A percentile compares a stretch with the other conserved stretches of the same genome.
Evolutionary conservation across 1,284 basidiomycete genomes (phyloP).

Genomic region (Moesziomyces sp.): DNA sequence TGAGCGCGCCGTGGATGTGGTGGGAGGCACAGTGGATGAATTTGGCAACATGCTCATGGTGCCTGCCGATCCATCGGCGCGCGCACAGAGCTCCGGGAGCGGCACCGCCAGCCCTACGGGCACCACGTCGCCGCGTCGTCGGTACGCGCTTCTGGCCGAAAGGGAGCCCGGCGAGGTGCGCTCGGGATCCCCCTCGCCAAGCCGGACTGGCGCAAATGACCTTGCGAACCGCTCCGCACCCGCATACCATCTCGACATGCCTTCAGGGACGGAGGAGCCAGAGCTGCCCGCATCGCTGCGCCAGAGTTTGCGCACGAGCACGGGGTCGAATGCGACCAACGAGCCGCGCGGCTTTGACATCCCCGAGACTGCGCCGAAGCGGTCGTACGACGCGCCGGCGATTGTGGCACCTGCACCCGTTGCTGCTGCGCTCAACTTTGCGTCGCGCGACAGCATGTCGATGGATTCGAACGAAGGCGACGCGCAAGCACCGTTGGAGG

Average conservation of each 20-base stretch:
- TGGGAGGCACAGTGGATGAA: slow-evolving; percentile 48
- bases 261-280: slow-evolving; percentile 25
- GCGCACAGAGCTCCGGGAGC: slow-evolving; percentile 2
- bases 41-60: slow-evolving; percentile 44
- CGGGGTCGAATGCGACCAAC: not conserved
- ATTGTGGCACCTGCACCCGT: slow-evolving; percentile 36
- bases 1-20: slow-evolving; percentile 45
- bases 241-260: slow-evolving; percentile 36
- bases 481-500: slow-evolving; percentile 11
- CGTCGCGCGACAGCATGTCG: slow-evolving; percentile 32
- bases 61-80: slow-evolving; percentile 23
- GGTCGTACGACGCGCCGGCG: slow-evolving; percentile 18
- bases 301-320: slow-evolving; percentile 14
- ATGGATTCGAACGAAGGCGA: slow-evolving; percentile 25
- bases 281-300: slow-evolving; percentile 37
- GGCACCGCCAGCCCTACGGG: slow-evolving; percentile 7
- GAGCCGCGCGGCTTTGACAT: slow-evolving; percentile 21
- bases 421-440: slow-evolving; percentile 29
- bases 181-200: not conserved
- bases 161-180: slow-evolving; percentile 9
- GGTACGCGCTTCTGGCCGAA: slow-evolving; percentile 24
- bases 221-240: slow-evolving; percentile 2
- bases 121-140: slow-evolving; percentile 26
- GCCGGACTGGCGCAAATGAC: not conserved
- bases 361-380: slow-evolving; percentile 25